Evolutionary conservation across 2,329 filamentous ascomycete genomes (phyloP).

Genomic region (Pseudonectria foliicola): DNA sequence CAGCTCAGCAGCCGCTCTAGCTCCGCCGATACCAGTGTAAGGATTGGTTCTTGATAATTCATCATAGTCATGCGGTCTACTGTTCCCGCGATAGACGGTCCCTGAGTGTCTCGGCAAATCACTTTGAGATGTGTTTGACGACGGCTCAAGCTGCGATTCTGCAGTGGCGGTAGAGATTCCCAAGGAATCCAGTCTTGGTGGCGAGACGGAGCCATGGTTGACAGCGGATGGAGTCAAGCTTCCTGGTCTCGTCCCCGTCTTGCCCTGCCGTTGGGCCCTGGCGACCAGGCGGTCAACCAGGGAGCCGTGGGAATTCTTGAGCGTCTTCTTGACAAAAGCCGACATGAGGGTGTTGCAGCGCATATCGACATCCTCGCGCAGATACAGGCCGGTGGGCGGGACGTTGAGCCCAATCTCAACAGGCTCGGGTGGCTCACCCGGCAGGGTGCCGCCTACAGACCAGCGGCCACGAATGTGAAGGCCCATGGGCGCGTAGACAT

Average conservation of each 20-base stretch:
- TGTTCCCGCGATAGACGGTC: constrained; percentile 13
- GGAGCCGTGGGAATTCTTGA: constrained; percentile 66
- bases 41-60: constrained; percentile 14
- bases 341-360: constrained; percentile 71
- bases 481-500: constrained; percentile 75
- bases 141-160: constrained; percentile 2
- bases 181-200: constrained; percentile 9
- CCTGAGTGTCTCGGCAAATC: constrained; percentile 10
- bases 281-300: constrained; percentile 57
- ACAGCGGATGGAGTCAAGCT: constrained; percentile 4
- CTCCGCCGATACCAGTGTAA: constrained; percentile 5
- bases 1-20: constrained; percentile 6
- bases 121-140: constrained; percentile 3
- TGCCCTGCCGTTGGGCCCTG: constrained; percentile 24
- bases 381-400: constrained; percentile 64
- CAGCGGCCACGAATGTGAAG: constrained; percentile 74
- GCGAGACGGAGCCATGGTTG: constrained; percentile 4
- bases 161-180: constrained; percentile 5
- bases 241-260: constrained; percentile 13
- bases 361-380: constrained; percentile 79
- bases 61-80: constrained; percentile 14
- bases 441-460: constrained; percentile 64
- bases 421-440: constrained; percentile 60
- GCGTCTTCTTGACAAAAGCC: constrained; percentile 72
- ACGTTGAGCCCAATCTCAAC: constrained; percentile 59